Percentiles rank a stretch among this genome's conserved stretches.
phyloP scores from a whole-genome alignment of 306 rosid genomes.

The Glycine latifolia region DNA sequence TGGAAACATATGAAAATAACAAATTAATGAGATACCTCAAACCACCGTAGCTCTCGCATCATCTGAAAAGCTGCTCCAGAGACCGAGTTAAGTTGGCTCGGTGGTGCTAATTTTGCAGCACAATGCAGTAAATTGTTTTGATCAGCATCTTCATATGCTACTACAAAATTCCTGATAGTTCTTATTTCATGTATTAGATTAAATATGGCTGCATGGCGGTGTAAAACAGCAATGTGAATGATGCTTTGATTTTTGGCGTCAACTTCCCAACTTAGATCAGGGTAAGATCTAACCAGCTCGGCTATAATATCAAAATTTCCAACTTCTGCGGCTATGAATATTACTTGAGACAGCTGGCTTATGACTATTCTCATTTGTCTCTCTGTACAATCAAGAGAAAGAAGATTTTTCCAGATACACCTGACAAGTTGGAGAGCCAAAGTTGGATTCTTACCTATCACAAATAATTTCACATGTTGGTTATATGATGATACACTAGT shows the following conservation, averaged over 20 bases:
- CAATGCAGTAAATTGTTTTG: conserved; percentile 39
- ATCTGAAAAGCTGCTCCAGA: conserved; percentile 45
- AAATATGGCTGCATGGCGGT: conserved; percentile 40
- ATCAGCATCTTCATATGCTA: conserved; percentile 7
- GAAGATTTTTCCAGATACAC: neutral
- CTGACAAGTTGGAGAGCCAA: neutral
- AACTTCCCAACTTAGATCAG: conserved; percentile 26
- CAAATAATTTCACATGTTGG: neutral
- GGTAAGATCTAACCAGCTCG: conserved; percentile 27
- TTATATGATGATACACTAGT: neutral
- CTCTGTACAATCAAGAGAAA: conserved; percentile 1
- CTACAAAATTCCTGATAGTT: neutral
- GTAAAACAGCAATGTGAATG: conserved; percentile 37
- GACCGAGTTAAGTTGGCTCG: conserved; percentile 13
- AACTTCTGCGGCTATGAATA: conserved; percentile 18
- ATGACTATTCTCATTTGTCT: neutral
- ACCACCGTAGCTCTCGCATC: conserved; percentile 35
- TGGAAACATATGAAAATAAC: neutral
- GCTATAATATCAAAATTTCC: conserved; percentile 34
- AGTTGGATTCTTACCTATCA: conserved; percentile 15
- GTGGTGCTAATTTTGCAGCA: conserved; percentile 46
- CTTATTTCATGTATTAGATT: conserved; percentile 31
- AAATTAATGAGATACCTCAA: conserved; percentile 24
- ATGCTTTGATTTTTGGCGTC: conserved; percentile 12
- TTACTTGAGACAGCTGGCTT: conserved; percentile 11